Conservation (phyloP, 1,284 basidiomycete species). For the Sporisorium graminicola region DNA sequence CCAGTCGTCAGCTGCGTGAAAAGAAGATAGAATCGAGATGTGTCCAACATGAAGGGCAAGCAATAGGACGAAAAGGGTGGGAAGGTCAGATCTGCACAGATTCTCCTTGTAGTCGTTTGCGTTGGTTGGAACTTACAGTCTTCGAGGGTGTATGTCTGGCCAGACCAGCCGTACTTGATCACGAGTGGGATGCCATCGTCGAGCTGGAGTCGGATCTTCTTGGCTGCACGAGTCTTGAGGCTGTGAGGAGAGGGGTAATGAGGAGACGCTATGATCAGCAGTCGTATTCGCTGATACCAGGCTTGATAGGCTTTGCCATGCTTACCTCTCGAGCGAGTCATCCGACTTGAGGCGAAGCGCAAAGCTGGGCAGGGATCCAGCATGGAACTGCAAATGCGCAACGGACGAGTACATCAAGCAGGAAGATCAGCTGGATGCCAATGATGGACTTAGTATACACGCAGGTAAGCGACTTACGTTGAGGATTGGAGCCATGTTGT, state of each 20-base stretch:
- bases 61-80: background rate
- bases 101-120: background rate
- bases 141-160: constrained; percentile 63
- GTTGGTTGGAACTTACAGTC: constrained; percentile 53
- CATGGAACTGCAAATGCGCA: constrained; percentile 55
- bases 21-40: background rate
- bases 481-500: constrained; percentile 63
- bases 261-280: background rate
- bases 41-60: background rate
- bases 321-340: constrained; percentile 59
- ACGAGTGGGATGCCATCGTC: constrained; percentile 63
- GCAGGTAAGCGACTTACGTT: constrained; percentile 46
- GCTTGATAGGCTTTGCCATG: background rate
- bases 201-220: constrained; percentile 63
- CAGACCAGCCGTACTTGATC: constrained; percentile 64
- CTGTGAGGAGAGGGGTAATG: constrained; percentile 7
- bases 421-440: constrained; percentile 10
- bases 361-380: constrained; percentile 65
- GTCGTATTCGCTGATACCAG: background rate
- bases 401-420: background rate
- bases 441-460: background rate
- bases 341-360: constrained; percentile 63
- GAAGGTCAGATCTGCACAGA: background rate
- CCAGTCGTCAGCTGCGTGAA: constrained; percentile 59
- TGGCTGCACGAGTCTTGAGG: constrained; percentile 58